phyloP scores from a whole-genome alignment of 2,329 filamentous ascomycete species.

The Aureobasidium vineae region DNA sequence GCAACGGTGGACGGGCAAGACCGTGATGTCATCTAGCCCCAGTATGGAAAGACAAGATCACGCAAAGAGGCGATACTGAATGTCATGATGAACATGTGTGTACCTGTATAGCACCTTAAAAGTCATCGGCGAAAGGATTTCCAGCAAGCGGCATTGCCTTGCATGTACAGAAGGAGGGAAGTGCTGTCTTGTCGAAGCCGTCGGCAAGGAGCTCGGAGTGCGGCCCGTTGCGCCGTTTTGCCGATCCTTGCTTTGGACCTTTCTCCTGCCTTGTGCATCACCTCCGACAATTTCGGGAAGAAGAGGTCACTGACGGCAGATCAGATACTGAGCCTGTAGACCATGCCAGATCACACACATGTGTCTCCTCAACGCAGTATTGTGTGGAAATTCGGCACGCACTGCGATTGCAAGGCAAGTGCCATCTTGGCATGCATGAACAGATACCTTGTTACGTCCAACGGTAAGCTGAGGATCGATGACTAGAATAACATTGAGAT shows the following conservation, averaged over 20 bases:
- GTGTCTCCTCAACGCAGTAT: background rate
- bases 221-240: background rate
- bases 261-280: constrained; percentile 7
- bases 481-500: background rate
- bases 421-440: background rate
- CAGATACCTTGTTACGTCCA: background rate
- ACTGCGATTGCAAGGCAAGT: background rate
- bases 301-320: background rate
- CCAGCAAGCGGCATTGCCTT: background rate
- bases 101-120: background rate
- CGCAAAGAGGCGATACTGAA: too few relatives aligned
- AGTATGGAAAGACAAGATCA: background rate
- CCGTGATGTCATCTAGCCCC: background rate
- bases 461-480: background rate
- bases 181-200: background rate
- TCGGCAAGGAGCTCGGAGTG: background rate
- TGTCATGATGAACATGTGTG: background rate
- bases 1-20: constrained; percentile 4
- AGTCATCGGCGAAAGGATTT: background rate
- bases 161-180: too few relatives aligned
- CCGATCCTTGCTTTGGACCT: constrained; percentile 9
- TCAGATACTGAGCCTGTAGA: background rate
- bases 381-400: too few relatives aligned
- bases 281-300: background rate
- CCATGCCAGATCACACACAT: background rate